phyloP scores from a whole-genome alignment of 495 filamentous ascomycete species.

The Podospora sp. region DNA sequence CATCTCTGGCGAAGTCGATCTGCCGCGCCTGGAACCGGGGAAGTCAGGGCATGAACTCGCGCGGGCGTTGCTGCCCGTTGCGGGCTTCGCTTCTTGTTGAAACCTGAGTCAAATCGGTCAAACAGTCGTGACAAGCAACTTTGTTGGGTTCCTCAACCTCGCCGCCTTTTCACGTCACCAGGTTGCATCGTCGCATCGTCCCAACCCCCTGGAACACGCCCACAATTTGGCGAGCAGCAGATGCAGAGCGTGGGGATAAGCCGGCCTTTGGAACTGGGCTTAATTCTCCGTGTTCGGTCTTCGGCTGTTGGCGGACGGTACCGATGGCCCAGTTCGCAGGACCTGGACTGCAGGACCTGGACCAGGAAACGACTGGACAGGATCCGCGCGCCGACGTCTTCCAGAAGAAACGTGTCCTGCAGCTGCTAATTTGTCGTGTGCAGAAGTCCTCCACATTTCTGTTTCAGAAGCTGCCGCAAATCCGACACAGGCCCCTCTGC shows the following conservation, averaged over 20 bases:
- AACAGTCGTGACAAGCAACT: not conserved
- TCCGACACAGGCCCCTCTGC: conserved; percentile 1
- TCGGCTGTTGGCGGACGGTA: conserved; percentile 3
- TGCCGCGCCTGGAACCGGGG: conserved; percentile 15
- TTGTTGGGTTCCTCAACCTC: not conserved
- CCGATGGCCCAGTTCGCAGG: conserved; percentile 2
- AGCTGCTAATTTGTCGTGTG: conserved; percentile 10
- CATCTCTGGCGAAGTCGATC: conserved; percentile 11
- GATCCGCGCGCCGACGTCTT: conserved; percentile 10
- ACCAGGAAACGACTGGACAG: conserved; percentile 3
- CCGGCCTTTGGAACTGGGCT: not conserved
- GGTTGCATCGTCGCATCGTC: conserved; percentile 21
- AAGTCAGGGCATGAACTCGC: conserved; percentile 11
- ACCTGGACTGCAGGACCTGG: not conserved
- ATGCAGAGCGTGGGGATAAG: not conserved
- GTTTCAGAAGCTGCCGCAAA: conserved; percentile 21
- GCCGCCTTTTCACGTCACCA: conserved; percentile 3
- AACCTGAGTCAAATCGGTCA: not conserved
- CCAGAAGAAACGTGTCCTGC: conserved; percentile 17
- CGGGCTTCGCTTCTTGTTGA: not conserved
- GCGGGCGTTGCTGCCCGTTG: not conserved
- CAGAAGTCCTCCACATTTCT: conserved; percentile 8
- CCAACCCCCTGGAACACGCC: conserved; percentile 6
- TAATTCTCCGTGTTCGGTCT: conserved; percentile 10
- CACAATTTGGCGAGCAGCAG: conserved; percentile 7